Base-by-base conservation (phyloP, 768 basidiomycete genomes). In the Dendrothele bispora region DNA sequence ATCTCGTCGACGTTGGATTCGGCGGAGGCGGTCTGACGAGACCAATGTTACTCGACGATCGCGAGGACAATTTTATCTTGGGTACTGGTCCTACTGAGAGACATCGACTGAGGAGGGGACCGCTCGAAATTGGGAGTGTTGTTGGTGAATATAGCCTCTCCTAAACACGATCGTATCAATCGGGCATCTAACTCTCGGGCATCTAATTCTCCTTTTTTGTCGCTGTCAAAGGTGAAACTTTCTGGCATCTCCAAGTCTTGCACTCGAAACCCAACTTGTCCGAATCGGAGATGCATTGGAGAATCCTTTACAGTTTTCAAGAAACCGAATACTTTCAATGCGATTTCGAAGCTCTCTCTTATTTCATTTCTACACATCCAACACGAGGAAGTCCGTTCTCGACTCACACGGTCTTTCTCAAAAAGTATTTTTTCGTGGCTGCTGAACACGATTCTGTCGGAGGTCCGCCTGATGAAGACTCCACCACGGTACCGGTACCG, bases 1-100 rank as follows among this genome's bases (percentile, higher is more conserved):
- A 61, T 40, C 22, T 66, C 10, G 61, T 65, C 14, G 66, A 68
- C 50, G 65, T 61, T 4, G 66, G 69, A 10, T 64, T 65, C 45
- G 66, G 67, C 4, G 51, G 59, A 7, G 35, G 53, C 7, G 50
- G 54, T 1, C 55, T 62, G n/a, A 55, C 55, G 12, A 36, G 58
- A 22, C 67, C 65, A 4, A 60, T 69, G 22, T 52, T 63, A 1
- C 56, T 69, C 14, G 56, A 61, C 22, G 55, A 60, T 36, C 48
- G 37, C 5, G 49, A 53, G 7, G 51, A 50, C 3, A 58, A 57
- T 35, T 39, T 50, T 14, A 51, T 59, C 5, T 24, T 52, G 17
- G 65, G 65, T 18, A 47, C 59, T 2, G 48, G 39, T 5, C 48
- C 51, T 3, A 51, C 51, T 3, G 64, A 65, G 47, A 47, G 43